These are phyloP conservation scores for Xylariomycetidae sp. DNA, from an alignment of 2,329 filamentous ascomycete genomes.

Conservation along the genomic window DNA sequence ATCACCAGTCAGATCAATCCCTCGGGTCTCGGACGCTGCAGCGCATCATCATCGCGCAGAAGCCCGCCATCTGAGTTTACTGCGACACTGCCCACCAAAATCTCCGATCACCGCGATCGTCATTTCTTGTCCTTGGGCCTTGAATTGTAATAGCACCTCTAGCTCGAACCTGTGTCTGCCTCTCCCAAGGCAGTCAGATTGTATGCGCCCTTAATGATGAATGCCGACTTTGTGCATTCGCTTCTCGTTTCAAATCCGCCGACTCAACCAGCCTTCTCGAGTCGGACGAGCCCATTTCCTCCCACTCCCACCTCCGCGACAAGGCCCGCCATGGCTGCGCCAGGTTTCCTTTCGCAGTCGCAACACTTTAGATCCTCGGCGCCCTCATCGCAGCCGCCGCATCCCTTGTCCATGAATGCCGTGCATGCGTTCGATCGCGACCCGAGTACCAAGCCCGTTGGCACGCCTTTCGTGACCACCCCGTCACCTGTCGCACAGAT, in stretches of 20 bases:
- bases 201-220: slow-evolving; percentile 24
- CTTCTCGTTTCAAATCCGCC: slow-evolving; percentile 17
- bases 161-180: slow-evolving; percentile 11
- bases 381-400: slow-evolving; percentile 28
- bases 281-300: slow-evolving; percentile 18
- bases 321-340: slow-evolving; percentile 40
- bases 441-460: slow-evolving; percentile 32
- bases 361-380: slow-evolving; percentile 33
- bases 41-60: no score
- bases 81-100: no score
- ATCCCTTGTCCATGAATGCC: slow-evolving; percentile 27
- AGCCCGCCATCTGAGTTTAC: no score
- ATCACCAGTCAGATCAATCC: no score
- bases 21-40: slow-evolving; percentile 15
- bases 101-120: slow-evolving; percentile 28
- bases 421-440: slow-evolving; percentile 38
- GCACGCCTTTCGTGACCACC: slow-evolving; percentile 33
- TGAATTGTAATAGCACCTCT: slow-evolving; percentile 12
- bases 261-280: slow-evolving; percentile 18
- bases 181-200: slow-evolving; percentile 15
- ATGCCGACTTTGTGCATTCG: slow-evolving; percentile 16
- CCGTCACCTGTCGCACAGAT: slow-evolving; percentile 36
- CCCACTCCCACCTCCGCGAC: slow-evolving; percentile 16
- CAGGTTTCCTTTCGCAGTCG: slow-evolving; percentile 36
- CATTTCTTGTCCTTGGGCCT: slow-evolving; percentile 8